These are phyloP conservation scores for Oryza meridionalis DNA, from an alignment of 176 grass and related monocot genomes.

Conservation along the genomic window DNA sequence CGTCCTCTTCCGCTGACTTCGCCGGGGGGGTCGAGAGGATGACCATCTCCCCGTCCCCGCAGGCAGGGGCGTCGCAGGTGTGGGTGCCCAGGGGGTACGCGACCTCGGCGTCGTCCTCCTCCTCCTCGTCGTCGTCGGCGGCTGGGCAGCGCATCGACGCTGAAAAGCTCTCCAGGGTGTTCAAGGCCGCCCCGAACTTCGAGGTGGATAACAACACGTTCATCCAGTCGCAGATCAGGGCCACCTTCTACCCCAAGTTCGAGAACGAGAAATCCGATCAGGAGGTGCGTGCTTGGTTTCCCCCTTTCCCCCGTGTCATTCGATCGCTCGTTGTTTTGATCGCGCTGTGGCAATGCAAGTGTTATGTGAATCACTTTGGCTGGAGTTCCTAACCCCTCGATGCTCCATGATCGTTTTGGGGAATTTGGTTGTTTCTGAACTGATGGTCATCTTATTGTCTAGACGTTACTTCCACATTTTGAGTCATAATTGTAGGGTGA, in stretches of 20 bases:
- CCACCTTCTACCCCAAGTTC: slow-evolving; percentile 96
- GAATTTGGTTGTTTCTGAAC: neutral
- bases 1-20: neutral
- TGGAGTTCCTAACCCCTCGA: neutral
- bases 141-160: slow-evolving; percentile 9
- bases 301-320: neutral
- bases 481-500: neutral
- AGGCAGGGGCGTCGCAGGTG: slow-evolving; percentile 11
- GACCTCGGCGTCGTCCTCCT: slow-evolving; percentile 25
- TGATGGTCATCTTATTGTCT: neutral
- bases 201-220: slow-evolving; percentile 72
- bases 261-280: slow-evolving; percentile 98
- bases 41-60: slow-evolving; percentile 37
- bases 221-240: slow-evolving; percentile 71
- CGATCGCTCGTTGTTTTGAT: neutral
- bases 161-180: slow-evolving; percentile 44
- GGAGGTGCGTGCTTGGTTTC: slow-evolving; percentile 48
- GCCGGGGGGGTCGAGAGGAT: slow-evolving; percentile 30
- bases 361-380: neutral
- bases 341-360: neutral
- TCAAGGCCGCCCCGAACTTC: slow-evolving; percentile 67
- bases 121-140: neutral
- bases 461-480: neutral
- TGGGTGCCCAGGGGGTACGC: slow-evolving; percentile 64
- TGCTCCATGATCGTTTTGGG: neutral